These are phyloP conservation scores for Paecilomyces sp. DNA, from an alignment of 2,329 filamentous ascomycete species.

Conservation along the genomic window DNA sequence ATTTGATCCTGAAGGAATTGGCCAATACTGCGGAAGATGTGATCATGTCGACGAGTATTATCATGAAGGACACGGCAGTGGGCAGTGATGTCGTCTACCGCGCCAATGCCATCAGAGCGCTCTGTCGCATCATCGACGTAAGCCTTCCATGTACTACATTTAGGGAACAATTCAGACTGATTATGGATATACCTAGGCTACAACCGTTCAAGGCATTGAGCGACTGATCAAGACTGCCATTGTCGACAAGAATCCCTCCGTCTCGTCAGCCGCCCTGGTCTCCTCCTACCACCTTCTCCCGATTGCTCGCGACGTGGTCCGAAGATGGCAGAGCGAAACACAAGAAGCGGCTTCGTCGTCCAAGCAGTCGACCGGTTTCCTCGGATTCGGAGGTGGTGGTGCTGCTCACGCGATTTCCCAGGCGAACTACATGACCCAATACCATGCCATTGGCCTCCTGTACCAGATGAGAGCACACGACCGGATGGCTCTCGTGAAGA, in stretches of 20 bases:
- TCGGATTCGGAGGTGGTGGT: slow-evolving; percentile 79
- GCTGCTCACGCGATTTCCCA: slow-evolving; percentile 64
- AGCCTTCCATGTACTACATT: slow-evolving; percentile 22
- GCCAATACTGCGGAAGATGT: slow-evolving; percentile 94
- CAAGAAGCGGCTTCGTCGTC: slow-evolving; percentile 88
- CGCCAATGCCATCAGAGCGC: slow-evolving; percentile 88
- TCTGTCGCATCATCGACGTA: slow-evolving; percentile 96
- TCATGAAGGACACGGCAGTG: slow-evolving; percentile 98
- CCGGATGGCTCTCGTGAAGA: slow-evolving; percentile 97
- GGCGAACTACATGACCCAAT: slow-evolving; percentile 96
- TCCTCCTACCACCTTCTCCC: slow-evolving; percentile 97
- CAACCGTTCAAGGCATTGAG: slow-evolving; percentile 95
- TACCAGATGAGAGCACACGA: slow-evolving; percentile 98
- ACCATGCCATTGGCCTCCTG: slow-evolving; percentile 92
- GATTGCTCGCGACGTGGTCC: slow-evolving; percentile 88
- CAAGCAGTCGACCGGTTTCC: slow-evolving; percentile 84
- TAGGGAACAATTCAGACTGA: slow-evolving; percentile 11
- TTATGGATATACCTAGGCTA: slow-evolving; percentile 52
- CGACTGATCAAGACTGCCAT: slow-evolving; percentile 98
- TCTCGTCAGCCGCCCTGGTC: slow-evolving; percentile 90
- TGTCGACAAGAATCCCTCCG: slow-evolving; percentile 96
- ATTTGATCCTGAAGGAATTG: slow-evolving; percentile 96
- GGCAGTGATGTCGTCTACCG: slow-evolving; percentile 90
- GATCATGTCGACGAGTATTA: slow-evolving; percentile 98
- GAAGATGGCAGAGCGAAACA: slow-evolving; percentile 97